Evolutionary conservation across 202 grass and related monocot genomes (phyloP).

Genomic region (Schoenoplectus triqueter): DNA sequence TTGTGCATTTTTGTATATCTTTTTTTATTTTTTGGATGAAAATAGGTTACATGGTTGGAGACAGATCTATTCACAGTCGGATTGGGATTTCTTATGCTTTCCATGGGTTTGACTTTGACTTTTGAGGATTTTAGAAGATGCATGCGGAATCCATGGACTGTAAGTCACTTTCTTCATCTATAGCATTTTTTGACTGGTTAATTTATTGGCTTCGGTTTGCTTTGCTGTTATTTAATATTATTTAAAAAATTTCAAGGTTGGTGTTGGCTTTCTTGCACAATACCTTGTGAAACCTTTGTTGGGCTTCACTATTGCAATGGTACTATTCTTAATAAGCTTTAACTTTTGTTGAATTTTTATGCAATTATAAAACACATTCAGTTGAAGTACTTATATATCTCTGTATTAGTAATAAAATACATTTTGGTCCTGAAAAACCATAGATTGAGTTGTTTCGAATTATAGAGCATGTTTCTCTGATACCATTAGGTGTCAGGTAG

Average conservation of each 20-base stretch:
- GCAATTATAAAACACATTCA: not conserved
- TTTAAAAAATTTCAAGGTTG: slow-evolving; percentile 69
- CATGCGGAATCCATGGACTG: slow-evolving; percentile 96
- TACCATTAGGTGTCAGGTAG: not conserved
- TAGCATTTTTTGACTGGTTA: slow-evolving; percentile 20
- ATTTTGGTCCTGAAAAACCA: not conserved
- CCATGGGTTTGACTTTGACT: slow-evolving; percentile 93
- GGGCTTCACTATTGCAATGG: slow-evolving; percentile 73
- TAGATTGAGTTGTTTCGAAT: not conserved
- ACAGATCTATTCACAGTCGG: slow-evolving; percentile 90
- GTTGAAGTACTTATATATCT: not conserved
- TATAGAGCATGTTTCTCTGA: not conserved
- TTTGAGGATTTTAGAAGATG: slow-evolving; percentile 98
- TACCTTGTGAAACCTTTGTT: slow-evolving; percentile 88
- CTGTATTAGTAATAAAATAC: not conserved
- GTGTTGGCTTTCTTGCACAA: slow-evolving; percentile 88
- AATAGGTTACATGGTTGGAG: slow-evolving; percentile 95
- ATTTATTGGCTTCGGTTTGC: slow-evolving; percentile 24
- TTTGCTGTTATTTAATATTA: slow-evolving; percentile 33
- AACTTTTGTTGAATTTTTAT: not conserved
- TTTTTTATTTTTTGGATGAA: slow-evolving; percentile 34
- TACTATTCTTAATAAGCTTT: slow-evolving; percentile 46
- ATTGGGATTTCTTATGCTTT: slow-evolving; percentile 92
- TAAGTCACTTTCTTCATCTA: slow-evolving; percentile 49
- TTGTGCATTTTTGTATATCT: slow-evolving; percentile 26